Percentiles rank a stretch among this genome's conserved stretches.
phyloP scores from a whole-genome alignment of 257 asterid species.

The Plectranthus barbatus region DNA sequence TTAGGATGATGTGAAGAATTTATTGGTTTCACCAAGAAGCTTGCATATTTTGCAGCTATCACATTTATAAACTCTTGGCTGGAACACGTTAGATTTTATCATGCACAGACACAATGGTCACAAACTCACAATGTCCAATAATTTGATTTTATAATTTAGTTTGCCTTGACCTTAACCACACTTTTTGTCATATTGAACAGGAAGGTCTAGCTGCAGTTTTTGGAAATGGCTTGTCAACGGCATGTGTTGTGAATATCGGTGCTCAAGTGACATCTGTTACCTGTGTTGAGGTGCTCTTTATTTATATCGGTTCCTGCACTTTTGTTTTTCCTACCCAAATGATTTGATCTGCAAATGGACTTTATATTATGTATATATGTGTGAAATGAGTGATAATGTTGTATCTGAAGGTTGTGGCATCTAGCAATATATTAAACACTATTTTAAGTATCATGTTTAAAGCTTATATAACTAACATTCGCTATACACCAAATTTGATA shows the following conservation, averaged over 20 bases:
- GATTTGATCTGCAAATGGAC: slow-evolving; percentile 5
- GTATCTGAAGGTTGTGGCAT: not conserved
- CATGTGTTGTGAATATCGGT: slow-evolving; percentile 89
- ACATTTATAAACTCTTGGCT: slow-evolving; percentile 11
- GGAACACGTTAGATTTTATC: not conserved
- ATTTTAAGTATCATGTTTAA: not conserved
- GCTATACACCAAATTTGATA: not conserved
- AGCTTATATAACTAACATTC: not conserved
- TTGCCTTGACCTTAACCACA: not conserved
- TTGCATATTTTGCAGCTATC: not conserved
- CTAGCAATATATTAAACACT: not conserved
- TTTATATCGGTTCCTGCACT: slow-evolving; percentile 4
- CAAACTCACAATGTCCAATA: not conserved
- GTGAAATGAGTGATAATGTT: not conserved
- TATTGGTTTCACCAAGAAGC: slow-evolving; percentile 1
- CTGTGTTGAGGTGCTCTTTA: slow-evolving; percentile 73
- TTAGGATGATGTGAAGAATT: not conserved
- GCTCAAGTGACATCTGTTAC: slow-evolving; percentile 92
- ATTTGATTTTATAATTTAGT: no score
- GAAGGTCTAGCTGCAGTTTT: slow-evolving; percentile 98
- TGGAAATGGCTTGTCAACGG: slow-evolving; percentile 94
- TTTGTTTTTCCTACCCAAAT: not conserved
- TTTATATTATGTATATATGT: not conserved
- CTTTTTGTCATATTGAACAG: slow-evolving; percentile 27
- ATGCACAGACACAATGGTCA: not conserved